phyloP scores from a whole-genome alignment of 306 rosid species.

The Aeschynomene evenia region DNA sequence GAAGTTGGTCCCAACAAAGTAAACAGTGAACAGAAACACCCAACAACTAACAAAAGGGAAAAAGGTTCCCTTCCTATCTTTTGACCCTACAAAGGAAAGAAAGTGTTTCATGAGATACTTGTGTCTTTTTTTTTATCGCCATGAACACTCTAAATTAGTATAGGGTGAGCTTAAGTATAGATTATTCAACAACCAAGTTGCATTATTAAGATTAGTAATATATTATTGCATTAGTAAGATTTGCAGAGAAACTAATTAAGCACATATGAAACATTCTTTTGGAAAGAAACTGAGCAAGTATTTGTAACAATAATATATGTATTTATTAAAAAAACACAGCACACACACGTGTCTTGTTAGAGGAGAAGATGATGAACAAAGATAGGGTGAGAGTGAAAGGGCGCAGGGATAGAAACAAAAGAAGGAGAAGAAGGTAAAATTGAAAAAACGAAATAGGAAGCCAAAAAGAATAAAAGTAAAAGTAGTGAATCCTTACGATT shows the following conservation, averaged over 20 bases:
- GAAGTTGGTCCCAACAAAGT: slow-evolving; percentile 1
- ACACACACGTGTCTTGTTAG: too few relatives aligned
- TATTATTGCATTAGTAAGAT: too few relatives aligned
- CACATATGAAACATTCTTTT: too few relatives aligned
- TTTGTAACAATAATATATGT: too few relatives aligned
- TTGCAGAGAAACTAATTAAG: too few relatives aligned
- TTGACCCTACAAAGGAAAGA: not conserved
- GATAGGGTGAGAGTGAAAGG: not conserved
- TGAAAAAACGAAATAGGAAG: too few relatives aligned
- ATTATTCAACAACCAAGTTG: too few relatives aligned
- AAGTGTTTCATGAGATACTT: too few relatives aligned
- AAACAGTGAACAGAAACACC: not conserved
- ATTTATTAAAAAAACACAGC: too few relatives aligned
- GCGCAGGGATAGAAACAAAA: not conserved
- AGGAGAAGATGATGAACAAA: not conserved
- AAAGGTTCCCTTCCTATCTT: slow-evolving; percentile 28
- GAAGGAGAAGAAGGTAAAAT: not conserved
- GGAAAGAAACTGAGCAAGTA: too few relatives aligned
- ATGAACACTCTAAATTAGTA: not conserved
- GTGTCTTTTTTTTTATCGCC: not conserved
- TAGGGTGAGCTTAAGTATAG: too few relatives aligned
- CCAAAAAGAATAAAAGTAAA: not conserved
- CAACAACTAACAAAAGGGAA: slow-evolving; percentile 13
- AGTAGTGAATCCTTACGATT: not conserved
- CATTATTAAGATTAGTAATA: too few relatives aligned